A percentile compares a stretch with the other conserved stretches of the same genome.
These are phyloP conservation scores for Spiraea crenata DNA, from an alignment of 331 rosid genomes.

Conservation along the genomic window DNA sequence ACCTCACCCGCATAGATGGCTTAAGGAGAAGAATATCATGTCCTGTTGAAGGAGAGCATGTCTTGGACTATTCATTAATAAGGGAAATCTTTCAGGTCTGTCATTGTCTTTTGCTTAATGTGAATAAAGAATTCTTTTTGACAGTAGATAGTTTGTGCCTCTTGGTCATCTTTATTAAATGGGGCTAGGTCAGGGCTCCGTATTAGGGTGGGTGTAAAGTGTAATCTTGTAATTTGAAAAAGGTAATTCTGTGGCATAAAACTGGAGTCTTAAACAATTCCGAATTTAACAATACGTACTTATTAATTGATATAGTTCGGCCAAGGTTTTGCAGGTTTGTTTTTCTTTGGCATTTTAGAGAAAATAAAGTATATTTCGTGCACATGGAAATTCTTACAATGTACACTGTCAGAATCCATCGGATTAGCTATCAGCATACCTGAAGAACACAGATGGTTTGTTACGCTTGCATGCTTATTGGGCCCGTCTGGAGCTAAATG, in stretches of 20 bases:
- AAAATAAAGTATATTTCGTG: constrained; percentile 9
- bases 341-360: background rate
- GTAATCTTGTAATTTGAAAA: background rate
- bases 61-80: constrained; percentile 50
- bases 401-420: constrained; percentile 65
- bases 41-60: constrained; percentile 36
- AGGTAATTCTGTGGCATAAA: too few species aligned
- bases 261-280: background rate
- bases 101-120: constrained; percentile 9
- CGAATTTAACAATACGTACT: too few species aligned
- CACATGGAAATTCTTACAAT: constrained; percentile 24
- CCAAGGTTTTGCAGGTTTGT: background rate
- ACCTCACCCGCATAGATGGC: constrained; percentile 85
- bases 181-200: background rate
- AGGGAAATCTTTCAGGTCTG: constrained; percentile 87
- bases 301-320: too few species aligned
- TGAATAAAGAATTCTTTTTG: background rate
- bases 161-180: background rate
- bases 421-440: constrained; percentile 70
- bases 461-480: constrained; percentile 74
- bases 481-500: constrained; percentile 75
- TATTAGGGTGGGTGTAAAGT: background rate
- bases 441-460: constrained; percentile 72
- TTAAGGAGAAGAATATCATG: constrained; percentile 76
- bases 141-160: background rate